A percentile compares a stretch with the other conserved stretches of the same genome.
These are phyloP conservation scores for Suillus variegatus DNA, from an alignment of 768 basidiomycete genomes.

Conservation along the genomic window DNA sequence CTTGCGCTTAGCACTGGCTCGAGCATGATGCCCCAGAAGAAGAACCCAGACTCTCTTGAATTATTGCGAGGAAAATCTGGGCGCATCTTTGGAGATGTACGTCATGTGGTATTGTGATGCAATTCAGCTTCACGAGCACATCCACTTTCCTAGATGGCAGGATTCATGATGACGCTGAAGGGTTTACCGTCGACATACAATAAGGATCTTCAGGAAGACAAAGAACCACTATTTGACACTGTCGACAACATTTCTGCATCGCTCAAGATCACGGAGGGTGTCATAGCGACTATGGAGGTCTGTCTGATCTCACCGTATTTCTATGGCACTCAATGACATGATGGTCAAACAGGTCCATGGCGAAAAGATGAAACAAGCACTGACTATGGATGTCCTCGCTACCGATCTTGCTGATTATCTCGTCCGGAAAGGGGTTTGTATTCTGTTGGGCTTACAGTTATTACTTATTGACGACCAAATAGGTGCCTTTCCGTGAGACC, in stretches of 20 bases:
- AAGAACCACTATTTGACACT: slow-evolving; percentile 94
- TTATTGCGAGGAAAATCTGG: slow-evolving; percentile 94
- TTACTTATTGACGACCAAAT: slow-evolving; percentile 7
- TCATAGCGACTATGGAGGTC: slow-evolving; percentile 87
- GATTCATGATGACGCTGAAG: slow-evolving; percentile 96
- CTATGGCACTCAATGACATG: slow-evolving; percentile 1
- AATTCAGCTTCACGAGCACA: slow-evolving; percentile 2
- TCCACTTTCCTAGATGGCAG: slow-evolving; percentile 73
- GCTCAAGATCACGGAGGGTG: slow-evolving; percentile 91
- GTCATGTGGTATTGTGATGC: slow-evolving; percentile 19
- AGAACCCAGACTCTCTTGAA: slow-evolving; percentile 97
- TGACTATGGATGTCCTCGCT: slow-evolving; percentile 97
- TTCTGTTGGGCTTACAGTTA: slow-evolving; percentile 9
- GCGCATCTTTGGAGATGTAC: slow-evolving; percentile 88
- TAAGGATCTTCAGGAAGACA: slow-evolving; percentile 98
- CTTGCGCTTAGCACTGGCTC: slow-evolving; percentile 78
- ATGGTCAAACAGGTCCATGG: slow-evolving; percentile 68
- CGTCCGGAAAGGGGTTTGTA: slow-evolving; percentile 92
- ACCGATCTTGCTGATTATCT: slow-evolving; percentile 99
- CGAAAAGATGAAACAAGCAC: slow-evolving; percentile 84
- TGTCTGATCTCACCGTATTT: slow-evolving; percentile 22
- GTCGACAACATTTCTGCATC: slow-evolving; percentile 89
- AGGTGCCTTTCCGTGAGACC: slow-evolving; percentile 99
- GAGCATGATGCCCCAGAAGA: slow-evolving; percentile 99
- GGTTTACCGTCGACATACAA: slow-evolving; percentile 99